Evolutionary conservation across 2,329 filamentous ascomycete species (phyloP), one percentile per base, ranked within the genome.

Genomic region (Trichoderma sp.): DNA sequence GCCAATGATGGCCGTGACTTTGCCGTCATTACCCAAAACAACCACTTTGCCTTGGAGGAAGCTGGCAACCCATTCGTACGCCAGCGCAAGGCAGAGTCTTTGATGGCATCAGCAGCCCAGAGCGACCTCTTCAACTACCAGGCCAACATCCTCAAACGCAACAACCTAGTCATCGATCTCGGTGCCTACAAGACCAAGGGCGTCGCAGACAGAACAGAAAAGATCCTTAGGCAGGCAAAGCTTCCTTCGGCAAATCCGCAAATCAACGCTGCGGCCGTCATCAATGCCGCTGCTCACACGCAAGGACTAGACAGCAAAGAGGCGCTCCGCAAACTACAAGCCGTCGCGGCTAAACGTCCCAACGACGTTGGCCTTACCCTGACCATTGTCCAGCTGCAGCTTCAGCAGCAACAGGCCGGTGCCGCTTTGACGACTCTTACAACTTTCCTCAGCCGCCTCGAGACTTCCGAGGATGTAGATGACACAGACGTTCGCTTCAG

Each of bases 341-440:
- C 87, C 1, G 78, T 94, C 13, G 81, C 94, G 7, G 89, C 92
- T 73, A 90, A 88, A 74, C 84, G 92, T 34, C 92, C 93, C 0
- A 87, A 87, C 69, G 93, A 97, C 75, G 82, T 97, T 25, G 94
- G 94, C 1, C 83, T 97, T 3, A 81, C 92, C 27, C 82, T 97
- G 45, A 93, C 92, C 10, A 86, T 93, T 67, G 85, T 94, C 10
- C 93, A 97, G 77, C 85, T 97, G 53, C 93, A 96, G 75, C 83
- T 95, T 17, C 83, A 89, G 60, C 87, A 84, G 48, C 87, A 89
- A 56, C 93, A 94, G 75, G 84, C 87, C 32, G 89, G 86, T 34
- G 89, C 90, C 4, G 94, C 94, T 5, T 86, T 93, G 39, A 82
- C 84, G n/a, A 83, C 92, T 6, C 82, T 97, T 2, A 91, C 97